Percentiles rank a stretch among this genome's conserved stretches.
Evolutionary conservation across 2,329 filamentous ascomycete genomes (phyloP).

Genomic region (Apiospora marii): DNA sequence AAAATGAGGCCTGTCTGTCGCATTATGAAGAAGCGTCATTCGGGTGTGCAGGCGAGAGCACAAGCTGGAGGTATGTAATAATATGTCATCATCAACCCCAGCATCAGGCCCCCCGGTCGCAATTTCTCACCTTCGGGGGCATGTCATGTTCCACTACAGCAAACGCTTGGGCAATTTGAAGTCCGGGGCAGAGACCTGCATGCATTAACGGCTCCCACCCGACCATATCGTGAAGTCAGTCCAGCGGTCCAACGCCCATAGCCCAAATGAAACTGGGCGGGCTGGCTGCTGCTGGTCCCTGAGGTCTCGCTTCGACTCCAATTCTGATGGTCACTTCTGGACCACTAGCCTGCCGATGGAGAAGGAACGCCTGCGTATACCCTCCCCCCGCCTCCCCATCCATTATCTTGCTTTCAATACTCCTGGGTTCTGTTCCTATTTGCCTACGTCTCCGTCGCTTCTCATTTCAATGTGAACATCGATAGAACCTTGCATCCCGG

Average conservation of each 20-base stretch:
- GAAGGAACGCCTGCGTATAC: background rate
- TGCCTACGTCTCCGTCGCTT: background rate
- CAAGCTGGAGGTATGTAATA: conserved; percentile 2
- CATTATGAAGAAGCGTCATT: background rate
- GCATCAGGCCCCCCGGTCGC: background rate
- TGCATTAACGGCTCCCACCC: conserved; percentile 13
- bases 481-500: background rate
- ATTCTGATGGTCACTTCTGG: background rate
- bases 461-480: conserved; percentile 4
- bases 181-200: conserved; percentile 7
- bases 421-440: background rate
- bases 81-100: background rate
- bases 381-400: background rate
- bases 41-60: background rate
- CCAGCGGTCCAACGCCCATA: conserved; percentile 6
- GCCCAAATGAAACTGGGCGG: conserved; percentile 9
- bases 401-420: background rate
- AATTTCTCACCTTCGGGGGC: background rate
- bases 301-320: background rate
- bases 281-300: background rate
- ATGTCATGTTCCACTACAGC: conserved; percentile 11
- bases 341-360: background rate
- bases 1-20: background rate
- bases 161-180: conserved; percentile 1
- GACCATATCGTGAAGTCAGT: conserved; percentile 14